A percentile compares a stretch with the other conserved stretches of the same genome.
Evolutionary conservation across 2,329 filamentous ascomycete genomes (phyloP).

Genomic region (Pestalotiopsis sp.): DNA sequence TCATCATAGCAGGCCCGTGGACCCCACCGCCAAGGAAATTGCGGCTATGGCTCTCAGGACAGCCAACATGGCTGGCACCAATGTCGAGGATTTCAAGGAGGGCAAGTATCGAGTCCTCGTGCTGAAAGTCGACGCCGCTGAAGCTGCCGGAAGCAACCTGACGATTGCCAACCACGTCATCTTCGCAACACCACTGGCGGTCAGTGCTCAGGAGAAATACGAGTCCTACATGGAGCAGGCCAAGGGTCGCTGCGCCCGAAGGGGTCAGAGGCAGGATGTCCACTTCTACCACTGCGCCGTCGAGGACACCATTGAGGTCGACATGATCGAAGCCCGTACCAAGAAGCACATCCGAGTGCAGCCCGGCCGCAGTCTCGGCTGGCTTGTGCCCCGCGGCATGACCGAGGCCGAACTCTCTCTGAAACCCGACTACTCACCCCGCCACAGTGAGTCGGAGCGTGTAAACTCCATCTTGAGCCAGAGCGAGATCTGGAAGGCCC

Average conservation of each 20-base stretch:
- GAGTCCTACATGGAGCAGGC: slow-evolving; percentile 42
- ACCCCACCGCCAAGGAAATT: too few species aligned
- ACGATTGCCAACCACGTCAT: slow-evolving; percentile 45
- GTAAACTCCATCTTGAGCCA: slow-evolving; percentile 20
- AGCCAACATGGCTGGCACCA: neutral
- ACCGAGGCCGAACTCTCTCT: neutral
- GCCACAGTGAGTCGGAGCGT: slow-evolving; percentile 5
- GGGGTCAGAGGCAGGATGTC: slow-evolving; percentile 41
- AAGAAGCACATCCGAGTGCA: slow-evolving; percentile 14
- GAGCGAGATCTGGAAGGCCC: slow-evolving; percentile 28
- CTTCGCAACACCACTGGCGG: slow-evolving; percentile 38
- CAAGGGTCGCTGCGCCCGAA: slow-evolving; percentile 39
- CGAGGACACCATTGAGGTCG: slow-evolving; percentile 42
- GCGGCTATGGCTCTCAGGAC: too few species aligned
- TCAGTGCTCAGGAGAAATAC: slow-evolving; percentile 33
- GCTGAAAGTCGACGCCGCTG: slow-evolving; percentile 38
- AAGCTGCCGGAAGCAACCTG: slow-evolving; percentile 44
- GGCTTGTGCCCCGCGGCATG: slow-evolving; percentile 9
- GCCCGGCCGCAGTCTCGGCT: slow-evolving; percentile 19
- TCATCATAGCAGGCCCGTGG: too few species aligned
- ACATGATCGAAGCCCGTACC: slow-evolving; percentile 35
- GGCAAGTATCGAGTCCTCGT: slow-evolving; percentile 33
- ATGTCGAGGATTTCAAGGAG: slow-evolving; percentile 30
- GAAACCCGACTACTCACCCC: neutral
- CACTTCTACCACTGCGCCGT: slow-evolving; percentile 42